Evolutionary conservation across 2,329 filamentous ascomycete species (phyloP), one percentile per base, ranked within the genome.

Genomic region (Blastomyces parvus): DNA sequence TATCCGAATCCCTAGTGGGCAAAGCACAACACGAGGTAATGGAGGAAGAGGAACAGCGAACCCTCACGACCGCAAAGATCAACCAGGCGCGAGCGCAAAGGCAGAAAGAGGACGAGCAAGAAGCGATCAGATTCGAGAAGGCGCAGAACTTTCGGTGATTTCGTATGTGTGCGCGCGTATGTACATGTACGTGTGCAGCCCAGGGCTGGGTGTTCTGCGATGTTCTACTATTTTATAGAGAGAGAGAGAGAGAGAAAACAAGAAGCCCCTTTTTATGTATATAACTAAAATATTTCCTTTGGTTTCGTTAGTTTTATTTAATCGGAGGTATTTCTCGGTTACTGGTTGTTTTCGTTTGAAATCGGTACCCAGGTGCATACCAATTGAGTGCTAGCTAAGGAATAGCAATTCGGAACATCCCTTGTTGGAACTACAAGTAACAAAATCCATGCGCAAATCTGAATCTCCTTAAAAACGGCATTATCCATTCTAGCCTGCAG

Each of bases 1-100:
- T 44, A 1, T 59, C 19, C n/a, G 52, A 8, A 27, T 36, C 33
- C n/a, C n/a, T 53, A 67, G 71, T 72, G 56, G 73, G 73, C 50
- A 70, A 70, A 59, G 65, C 65, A 53, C 69, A 71, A 58, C 64
- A 67, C 53, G 60, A 62, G 25, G 30, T 33, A 27, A 56, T 59
- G 38, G 60, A 56, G 22, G 56, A 62, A 44, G 53, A 56, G 50
- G 25, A 58, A 30, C 30, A 58, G 38, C 25, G 27, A 25, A 19
- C 7, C 17, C 27, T n/a, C 13, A 46, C 40, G 17, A 27, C 57
- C 17, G 25, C 36, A 19, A 44, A 27, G 8, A 30, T 59, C 25
- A 27, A 48, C 25, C 14, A 19, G 42, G 57, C 25, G 17, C 36
- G 27, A 59, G 14, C n/a, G 25, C 40, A 48, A 22, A 59, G 42